Evolutionary conservation across 257 asterid species (phyloP).

Genomic region (Anisodus tanguticus): DNA sequence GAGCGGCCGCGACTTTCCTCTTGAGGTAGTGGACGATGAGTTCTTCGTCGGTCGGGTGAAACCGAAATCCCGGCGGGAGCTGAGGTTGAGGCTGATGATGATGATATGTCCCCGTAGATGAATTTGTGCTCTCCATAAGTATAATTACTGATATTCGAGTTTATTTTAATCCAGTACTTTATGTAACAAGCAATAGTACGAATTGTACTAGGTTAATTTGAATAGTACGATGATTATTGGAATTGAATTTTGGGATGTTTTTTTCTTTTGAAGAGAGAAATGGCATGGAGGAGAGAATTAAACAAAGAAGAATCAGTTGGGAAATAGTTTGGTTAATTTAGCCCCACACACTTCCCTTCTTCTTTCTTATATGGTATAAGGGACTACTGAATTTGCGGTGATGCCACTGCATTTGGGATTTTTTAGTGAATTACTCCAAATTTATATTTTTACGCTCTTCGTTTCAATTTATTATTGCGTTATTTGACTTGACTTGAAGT

Average conservation of each 20-base stretch:
- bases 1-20: slow-evolving; percentile 53
- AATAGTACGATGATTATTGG: not conserved
- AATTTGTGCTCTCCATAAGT: slow-evolving; percentile 60
- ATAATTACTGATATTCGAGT: not conserved
- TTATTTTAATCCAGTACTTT: not conserved
- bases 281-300: slow-evolving; percentile 29
- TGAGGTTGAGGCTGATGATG: slow-evolving; percentile 45
- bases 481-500: too few species aligned
- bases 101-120: slow-evolving; percentile 45
- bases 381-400: slow-evolving; percentile 7
- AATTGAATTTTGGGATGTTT: not conserved
- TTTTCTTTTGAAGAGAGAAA: not conserved
- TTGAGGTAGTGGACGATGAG: slow-evolving; percentile 67
- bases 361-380: slow-evolving; percentile 48
- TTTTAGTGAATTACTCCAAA: too few species aligned
- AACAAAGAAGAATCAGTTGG: slow-evolving; percentile 27
- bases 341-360: slow-evolving; percentile 26
- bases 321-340: slow-evolving; percentile 36
- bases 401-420: slow-evolving; percentile 17
- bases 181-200: not conserved
- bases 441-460: too few species aligned
- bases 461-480: too few species aligned
- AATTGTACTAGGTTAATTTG: not conserved
- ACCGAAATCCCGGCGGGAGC: slow-evolving; percentile 68
- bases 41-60: slow-evolving; percentile 77